Evolutionary conservation across 2,329 filamentous ascomycete genomes (phyloP), one percentile per base, ranked within the genome.

Genomic region (Sporothrix euskadiensis): DNA sequence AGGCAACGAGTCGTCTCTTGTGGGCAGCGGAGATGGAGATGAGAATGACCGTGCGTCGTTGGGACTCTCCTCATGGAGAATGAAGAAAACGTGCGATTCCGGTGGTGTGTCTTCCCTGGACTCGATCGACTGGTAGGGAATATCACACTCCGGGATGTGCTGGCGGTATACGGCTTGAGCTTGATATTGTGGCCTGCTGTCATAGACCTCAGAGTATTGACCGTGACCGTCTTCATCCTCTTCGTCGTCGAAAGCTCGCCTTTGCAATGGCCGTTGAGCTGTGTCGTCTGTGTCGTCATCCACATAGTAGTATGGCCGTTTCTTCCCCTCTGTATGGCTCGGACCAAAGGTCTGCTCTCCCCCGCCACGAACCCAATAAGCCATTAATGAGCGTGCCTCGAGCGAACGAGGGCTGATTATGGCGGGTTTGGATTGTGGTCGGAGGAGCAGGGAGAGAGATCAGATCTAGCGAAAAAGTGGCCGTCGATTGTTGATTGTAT

Each of bases 71-170:
- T 74, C 73, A n/a, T 73, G 63, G 14, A 74, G 52, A 4, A 74
- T 32, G 12, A 69, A 73, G 35, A 73, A 75, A 44, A 69, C 22
- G 41, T 65, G 74, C 6, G 14, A 30, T 22, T 71, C 61, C 2
- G 56, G 41, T 14, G 54, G n/a, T 4, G 74, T 65, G 26, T 63
- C 8, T 12, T 73, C 72, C 14, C 47, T 39, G 10, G 63, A 49
- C 32, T 75, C 74, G 10, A 75, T 70, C 54, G 73, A 65, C 71
- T 61, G 71, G 66, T 66, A 71, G 66, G 73, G 73, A 7, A 74
- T 52, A 32, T 74, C 71, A 66, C 71, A 68, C 14, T 74, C 73
- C 0, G 69, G 69, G 26, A 49, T 26, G 26, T 63, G 39, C 52
- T 47, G 44, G 14, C 9, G 71, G 10, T 41, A 54, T 10, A n/a